Conservation (phyloP, 768 basidiomycete genomes). For the Lentinula raphanica region DNA sequence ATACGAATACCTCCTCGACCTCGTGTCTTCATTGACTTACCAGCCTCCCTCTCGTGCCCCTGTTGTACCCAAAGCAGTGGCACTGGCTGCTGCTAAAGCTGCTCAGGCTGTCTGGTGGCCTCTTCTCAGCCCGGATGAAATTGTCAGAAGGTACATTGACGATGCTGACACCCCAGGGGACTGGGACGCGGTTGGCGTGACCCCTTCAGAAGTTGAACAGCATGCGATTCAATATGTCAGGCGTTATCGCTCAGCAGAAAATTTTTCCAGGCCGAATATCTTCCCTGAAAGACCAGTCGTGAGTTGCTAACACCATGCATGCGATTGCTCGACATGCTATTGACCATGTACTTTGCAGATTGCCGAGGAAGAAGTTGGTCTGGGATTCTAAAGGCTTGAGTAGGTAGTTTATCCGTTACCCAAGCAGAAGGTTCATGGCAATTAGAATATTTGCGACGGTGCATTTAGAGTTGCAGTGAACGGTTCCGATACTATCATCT, state of each 20-base stretch:
- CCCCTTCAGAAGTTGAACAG: conserved; percentile 77
- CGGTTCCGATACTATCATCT: not conserved
- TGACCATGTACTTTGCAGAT: not conserved
- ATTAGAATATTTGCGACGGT: not conserved
- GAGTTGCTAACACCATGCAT: conserved; percentile 2
- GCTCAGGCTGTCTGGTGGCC: conserved; percentile 89
- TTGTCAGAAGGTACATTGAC: conserved; percentile 80
- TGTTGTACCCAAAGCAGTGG: conserved; percentile 69
- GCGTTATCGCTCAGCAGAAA: conserved; percentile 77
- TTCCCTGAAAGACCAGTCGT: conserved; percentile 47
- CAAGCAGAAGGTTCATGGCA: not conserved
- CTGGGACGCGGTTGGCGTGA: conserved; percentile 80
- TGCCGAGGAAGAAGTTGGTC: not conserved
- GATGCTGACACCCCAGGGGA: conserved; percentile 70
- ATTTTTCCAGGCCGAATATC: conserved; percentile 63
- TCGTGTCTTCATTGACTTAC: conserved; percentile 78
- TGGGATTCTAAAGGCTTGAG: not conserved
- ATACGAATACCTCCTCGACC: conserved; percentile 71
- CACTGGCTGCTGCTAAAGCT: conserved; percentile 54
- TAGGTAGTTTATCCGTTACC: not conserved
- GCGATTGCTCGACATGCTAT: not conserved
- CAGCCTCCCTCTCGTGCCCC: conserved; percentile 68
- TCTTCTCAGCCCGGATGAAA: conserved; percentile 83
- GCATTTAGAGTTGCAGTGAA: not conserved
- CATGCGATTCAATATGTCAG: conserved; percentile 88